Base-by-base conservation (phyloP, 2,329 filamentous ascomycete genomes). In the Cordyceps javanica region DNA sequence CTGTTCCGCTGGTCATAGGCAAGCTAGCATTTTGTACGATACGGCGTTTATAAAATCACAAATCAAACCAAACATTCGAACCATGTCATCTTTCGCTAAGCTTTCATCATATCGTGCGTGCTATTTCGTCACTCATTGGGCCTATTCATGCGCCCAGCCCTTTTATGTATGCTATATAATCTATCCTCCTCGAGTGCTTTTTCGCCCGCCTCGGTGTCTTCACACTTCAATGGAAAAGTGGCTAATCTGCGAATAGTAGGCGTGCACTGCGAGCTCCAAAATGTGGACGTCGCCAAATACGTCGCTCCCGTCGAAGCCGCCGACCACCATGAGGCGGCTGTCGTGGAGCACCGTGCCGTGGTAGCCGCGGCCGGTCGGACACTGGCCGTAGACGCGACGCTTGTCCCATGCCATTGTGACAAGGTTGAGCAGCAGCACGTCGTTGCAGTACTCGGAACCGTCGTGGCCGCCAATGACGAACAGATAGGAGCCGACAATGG, bases 381-480 rank as follows among this genome's bases (percentile, higher is more conserved):
- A 78, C 61, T 81, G 70, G 23, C 85, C 85, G 66, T 88, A 88
- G 9, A 87, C 82, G 61, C 76, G 81, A 60, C 86, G 77, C 66
- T 78, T 80, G 67, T 89, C 86, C 86, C 86, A 89, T n/a, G 83
- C 80, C 86, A 89, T 88, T 41, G 84, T 88, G 34, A 88, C 85
- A 6, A 89, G 76, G 67, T 89, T 89, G 32, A 89, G 76, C 52
- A 88, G 73, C 58, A 89, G 73, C 48, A 89, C 82, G 63, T 89
- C 85, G 70, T 86, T 86, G 58, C 79, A 83, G 72, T 89, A 89
- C 67, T 88, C 85, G 65, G 79, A 81, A 49, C 86, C 86, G 68
- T 89, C 86, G 70, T 89, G 86, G 26, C 86, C 86, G 46, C 86
- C 86, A 13, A 89, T 78, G 19, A 89, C 82, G 62, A 89, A 89